Percentiles rank a stretch among this genome's conserved stretches.
Conservation (phyloP, 2,329 filamentous ascomycete species). For the Aureobasidium musti region DNA sequence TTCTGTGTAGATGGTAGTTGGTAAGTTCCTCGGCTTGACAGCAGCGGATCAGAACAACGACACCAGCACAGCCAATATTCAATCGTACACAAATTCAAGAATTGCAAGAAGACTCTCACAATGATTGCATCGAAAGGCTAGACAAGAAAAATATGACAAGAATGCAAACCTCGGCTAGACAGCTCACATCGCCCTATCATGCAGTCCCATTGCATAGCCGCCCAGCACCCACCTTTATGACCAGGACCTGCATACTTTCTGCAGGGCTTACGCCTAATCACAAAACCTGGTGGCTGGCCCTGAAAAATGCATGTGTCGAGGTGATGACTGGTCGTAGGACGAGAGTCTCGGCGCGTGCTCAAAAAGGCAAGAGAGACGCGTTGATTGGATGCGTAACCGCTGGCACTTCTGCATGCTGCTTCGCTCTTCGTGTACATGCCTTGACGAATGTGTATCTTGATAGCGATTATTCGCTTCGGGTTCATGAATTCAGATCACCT, state of each 20-base stretch:
- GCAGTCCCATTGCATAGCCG: not conserved
- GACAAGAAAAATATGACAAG: not conserved
- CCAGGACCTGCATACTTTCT: conserved; percentile 15
- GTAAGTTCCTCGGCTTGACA: not conserved
- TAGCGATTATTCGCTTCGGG: not conserved
- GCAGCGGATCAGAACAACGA: not conserved
- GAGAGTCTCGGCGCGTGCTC: conserved; percentile 5
- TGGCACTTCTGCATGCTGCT: conserved; percentile 24
- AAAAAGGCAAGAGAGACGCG: conserved; percentile 9
- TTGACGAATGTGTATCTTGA: not conserved
- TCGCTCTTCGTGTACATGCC: not conserved
- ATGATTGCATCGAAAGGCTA: not conserved
- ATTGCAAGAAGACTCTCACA: not conserved
- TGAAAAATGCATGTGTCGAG: not conserved
- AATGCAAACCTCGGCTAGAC: conserved; percentile 14
- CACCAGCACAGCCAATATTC: not conserved
- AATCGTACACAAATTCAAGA: not conserved
- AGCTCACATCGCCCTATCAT: not conserved
- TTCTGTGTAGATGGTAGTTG: not conserved
- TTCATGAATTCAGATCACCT: not conserved
- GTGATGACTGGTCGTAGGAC: conserved; percentile 10
- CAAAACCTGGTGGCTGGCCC: conserved; percentile 12
- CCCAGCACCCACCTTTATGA: conserved; percentile 22
- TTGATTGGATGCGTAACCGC: conserved; percentile 28
- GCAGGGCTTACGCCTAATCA: conserved; percentile 8